These are phyloP conservation scores for Neocallimastix lanati DNA, from an alignment of 192 early-diverging fungal species.

Conservation along the genomic window DNA sequence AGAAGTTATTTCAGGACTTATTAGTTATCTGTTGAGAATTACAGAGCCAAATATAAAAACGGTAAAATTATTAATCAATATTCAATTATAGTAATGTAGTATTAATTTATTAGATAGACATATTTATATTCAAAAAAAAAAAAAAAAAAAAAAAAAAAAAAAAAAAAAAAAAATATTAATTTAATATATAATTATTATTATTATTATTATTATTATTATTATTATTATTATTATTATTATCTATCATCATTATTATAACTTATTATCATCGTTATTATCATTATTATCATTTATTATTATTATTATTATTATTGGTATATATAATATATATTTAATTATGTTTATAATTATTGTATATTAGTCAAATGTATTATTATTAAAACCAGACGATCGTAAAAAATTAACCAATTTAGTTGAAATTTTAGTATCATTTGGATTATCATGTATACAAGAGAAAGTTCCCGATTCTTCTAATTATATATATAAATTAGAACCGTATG, in stretches of 20 bases:
- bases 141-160: too few relatives aligned
- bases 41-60: slow-evolving; percentile 54
- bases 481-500: slow-evolving; percentile 64
- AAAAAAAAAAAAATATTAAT: too few relatives aligned
- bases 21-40: slow-evolving; percentile 51
- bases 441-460: slow-evolving; percentile 44
- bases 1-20: slow-evolving; percentile 8
- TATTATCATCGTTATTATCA: too few relatives aligned
- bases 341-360: too few relatives aligned
- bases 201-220: too few relatives aligned
- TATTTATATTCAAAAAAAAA: too few relatives aligned
- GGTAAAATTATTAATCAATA: too few relatives aligned
- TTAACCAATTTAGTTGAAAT: slow-evolving; percentile 38
- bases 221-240: too few relatives aligned
- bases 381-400: slow-evolving; percentile 32
- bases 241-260: too few relatives aligned
- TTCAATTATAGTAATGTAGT: too few relatives aligned
- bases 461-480: slow-evolving; percentile 32
- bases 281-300: slow-evolving; percentile 14
- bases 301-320: slow-evolving; percentile 14
- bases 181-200: too few relatives aligned
- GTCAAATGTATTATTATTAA: slow-evolving; percentile 38
- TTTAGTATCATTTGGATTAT: slow-evolving; percentile 51
- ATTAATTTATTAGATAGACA: too few relatives aligned
- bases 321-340: background rate